Percentiles rank a stretch among this genome's conserved stretches.
These are phyloP conservation scores for Corymbia citriodora DNA, from an alignment of 441 rosid genomes.

Conservation along the genomic window DNA sequence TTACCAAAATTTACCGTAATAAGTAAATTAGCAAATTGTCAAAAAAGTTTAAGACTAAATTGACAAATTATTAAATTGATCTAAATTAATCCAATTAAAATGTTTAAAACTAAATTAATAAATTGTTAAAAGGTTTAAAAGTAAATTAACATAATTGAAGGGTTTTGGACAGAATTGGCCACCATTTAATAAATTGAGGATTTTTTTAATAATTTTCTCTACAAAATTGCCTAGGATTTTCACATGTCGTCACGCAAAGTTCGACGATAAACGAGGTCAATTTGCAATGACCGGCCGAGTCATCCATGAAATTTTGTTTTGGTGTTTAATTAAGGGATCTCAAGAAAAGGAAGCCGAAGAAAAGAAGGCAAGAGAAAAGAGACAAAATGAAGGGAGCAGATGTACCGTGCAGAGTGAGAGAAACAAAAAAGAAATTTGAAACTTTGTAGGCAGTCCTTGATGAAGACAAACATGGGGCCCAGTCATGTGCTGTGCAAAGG, in stretches of 20 bases:
- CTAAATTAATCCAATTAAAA: no score
- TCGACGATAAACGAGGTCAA: no score
- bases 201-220: neutral
- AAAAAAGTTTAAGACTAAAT: no score
- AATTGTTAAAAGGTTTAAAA: no score
- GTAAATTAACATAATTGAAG: no score
- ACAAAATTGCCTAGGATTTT: no score
- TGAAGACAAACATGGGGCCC: neutral
- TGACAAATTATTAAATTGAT: no score
- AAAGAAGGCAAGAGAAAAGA: neutral
- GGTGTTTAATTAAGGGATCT: neutral
- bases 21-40: no score
- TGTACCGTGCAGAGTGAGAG: neutral
- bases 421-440: neutral
- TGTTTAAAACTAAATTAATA: rapidly evolving
- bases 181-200: rapidly evolving
- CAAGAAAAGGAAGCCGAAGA: neutral
- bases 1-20: rapidly evolving
- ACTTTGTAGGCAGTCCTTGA: neutral
- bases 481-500: neutral
- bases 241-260: no score
- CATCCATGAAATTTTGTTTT: no score
- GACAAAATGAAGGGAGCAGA: neutral
- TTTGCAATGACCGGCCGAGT: no score
- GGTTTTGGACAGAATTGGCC: rapidly evolving